phyloP scores from a whole-genome alignment of 805 yeast genomes.

The Candida piceae region DNA sequence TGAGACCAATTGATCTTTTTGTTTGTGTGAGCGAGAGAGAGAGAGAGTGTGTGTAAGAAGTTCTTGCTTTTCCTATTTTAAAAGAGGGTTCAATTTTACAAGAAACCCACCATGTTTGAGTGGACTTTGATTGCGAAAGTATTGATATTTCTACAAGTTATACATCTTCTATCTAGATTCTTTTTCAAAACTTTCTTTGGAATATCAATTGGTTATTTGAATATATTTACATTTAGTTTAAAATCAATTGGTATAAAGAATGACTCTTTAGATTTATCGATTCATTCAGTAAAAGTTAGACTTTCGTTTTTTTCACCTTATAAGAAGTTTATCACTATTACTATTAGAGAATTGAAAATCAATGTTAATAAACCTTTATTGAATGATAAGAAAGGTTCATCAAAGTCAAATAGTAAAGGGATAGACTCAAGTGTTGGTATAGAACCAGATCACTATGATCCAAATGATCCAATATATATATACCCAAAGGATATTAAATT shows the following conservation, averaged over 20 bases:
- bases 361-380: no score
- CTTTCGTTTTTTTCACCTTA: slow-evolving; percentile 8
- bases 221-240: slow-evolving; percentile 24
- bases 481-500: slow-evolving; percentile 11
- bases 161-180: slow-evolving; percentile 1
- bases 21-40: no score
- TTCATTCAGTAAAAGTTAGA: slow-evolving; percentile 8
- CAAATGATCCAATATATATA: slow-evolving; percentile 15
- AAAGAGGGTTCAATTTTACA: no score
- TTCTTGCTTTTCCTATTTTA: no score
- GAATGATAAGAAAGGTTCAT: no score
- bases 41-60: no score
- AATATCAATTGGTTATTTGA: slow-evolving; percentile 23
- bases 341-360: slow-evolving; percentile 5
- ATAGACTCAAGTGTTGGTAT: background rate
- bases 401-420: no score
- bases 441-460: slow-evolving; percentile 8
- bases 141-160: no score
- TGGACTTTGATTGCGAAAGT: no score
- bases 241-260: slow-evolving; percentile 10
- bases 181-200: slow-evolving; percentile 16
- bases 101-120: no score
- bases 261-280: slow-evolving; percentile 3
- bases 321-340: slow-evolving; percentile 11
- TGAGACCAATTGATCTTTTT: no score